These are phyloP conservation scores for Prunus mume DNA, from an alignment of 306 rosid species.

Conservation along the genomic window DNA sequence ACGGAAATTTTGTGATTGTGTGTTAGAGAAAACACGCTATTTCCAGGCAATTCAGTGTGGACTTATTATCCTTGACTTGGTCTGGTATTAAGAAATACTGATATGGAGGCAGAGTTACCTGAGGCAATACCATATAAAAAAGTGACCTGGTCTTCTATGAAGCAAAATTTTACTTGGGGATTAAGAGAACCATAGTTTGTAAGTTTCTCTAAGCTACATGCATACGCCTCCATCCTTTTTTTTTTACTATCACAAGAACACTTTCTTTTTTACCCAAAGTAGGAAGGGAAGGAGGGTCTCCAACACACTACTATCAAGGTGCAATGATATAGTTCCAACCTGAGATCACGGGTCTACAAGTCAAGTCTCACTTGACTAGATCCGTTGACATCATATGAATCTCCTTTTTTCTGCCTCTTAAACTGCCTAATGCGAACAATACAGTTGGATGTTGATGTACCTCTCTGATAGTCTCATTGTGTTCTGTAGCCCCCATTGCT, in stretches of 20 bases:
- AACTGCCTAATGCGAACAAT: not conserved
- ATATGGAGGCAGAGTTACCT: no score
- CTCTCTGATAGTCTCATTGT: not conserved
- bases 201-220: not conserved
- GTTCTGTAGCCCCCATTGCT: not conserved
- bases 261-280: no score
- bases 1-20: not conserved
- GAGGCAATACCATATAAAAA: no score
- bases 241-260: no score
- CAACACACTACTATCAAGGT: no score
- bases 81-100: not conserved
- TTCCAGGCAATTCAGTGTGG: not conserved
- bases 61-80: not conserved
- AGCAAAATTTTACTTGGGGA: not conserved
- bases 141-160: not conserved
- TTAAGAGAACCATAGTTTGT: no score
- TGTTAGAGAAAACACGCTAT: not conserved
- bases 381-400: no score
- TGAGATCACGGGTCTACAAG: no score
- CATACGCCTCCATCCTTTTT: not conserved
- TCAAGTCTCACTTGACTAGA: no score
- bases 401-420: not conserved
- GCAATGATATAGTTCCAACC: no score
- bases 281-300: no score
- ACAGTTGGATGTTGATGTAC: not conserved